phyloP scores from a whole-genome alignment of 2,329 filamentous ascomycete species.

The Xylariaceae sp. region DNA sequence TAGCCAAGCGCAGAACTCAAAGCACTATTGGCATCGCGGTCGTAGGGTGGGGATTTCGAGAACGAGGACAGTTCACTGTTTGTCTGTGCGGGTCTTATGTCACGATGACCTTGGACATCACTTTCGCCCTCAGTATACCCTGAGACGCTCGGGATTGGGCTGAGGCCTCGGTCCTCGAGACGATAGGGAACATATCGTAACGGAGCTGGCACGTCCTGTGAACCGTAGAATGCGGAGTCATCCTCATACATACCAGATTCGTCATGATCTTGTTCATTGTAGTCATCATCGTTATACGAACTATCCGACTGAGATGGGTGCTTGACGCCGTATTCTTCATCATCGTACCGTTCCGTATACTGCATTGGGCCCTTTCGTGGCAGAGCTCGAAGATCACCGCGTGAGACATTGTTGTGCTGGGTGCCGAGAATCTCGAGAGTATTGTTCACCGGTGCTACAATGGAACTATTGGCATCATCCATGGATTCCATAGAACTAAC shows the following conservation, averaged over 20 bases:
- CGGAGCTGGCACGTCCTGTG: constrained; percentile 59
- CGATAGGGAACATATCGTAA: constrained; percentile 64
- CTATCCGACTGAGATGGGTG: constrained; percentile 33
- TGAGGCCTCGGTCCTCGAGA: constrained; percentile 65
- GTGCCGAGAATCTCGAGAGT: constrained; percentile 59
- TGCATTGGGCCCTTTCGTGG: constrained; percentile 43
- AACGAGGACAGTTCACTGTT: constrained; percentile 55
- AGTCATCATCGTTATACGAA: constrained; percentile 39
- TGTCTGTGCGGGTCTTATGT: constrained; percentile 49
- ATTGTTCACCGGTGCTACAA: constrained; percentile 42
- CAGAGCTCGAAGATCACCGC: constrained; percentile 52
- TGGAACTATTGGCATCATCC: constrained; percentile 52
- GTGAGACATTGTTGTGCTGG: constrained; percentile 60
- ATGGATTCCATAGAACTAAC: constrained; percentile 55
- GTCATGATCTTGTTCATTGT: constrained; percentile 39
- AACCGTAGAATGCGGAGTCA: constrained; percentile 48
- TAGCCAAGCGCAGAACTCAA: constrained; percentile 52
- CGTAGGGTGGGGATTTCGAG: constrained; percentile 49
- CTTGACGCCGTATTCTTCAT: constrained; percentile 42
- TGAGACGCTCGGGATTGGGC: constrained; percentile 87
- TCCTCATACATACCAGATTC: constrained; percentile 37
- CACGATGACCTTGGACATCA: constrained; percentile 51
- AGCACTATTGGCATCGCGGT: constrained; percentile 48
- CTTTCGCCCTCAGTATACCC: constrained; percentile 71
- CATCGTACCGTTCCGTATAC: constrained; percentile 44